Percentiles rank a stretch among this genome's conserved stretches.
Evolutionary conservation across 805 yeast species (phyloP).

Genomic region (Yarrowia bubula): DNA sequence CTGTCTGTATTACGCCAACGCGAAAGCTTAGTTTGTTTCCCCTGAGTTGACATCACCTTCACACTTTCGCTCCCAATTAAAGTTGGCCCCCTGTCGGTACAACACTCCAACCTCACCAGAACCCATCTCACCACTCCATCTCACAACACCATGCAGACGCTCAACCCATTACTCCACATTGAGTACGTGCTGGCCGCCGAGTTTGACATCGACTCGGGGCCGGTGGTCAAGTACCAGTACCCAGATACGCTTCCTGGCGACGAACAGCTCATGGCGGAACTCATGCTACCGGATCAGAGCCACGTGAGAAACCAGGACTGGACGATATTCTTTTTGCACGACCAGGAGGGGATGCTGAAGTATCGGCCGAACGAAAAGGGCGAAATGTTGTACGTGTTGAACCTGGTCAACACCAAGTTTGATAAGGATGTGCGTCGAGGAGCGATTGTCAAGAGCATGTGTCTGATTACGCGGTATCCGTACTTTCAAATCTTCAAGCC

Average conservation of each 20-base stretch:
- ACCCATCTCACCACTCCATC: conserved; percentile 5
- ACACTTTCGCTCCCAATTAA: neutral
- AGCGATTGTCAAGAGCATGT: conserved; percentile 56
- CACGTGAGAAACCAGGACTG: conserved; percentile 56
- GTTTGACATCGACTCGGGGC: conserved; percentile 76
- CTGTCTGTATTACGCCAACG: neutral
- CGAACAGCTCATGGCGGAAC: conserved; percentile 47
- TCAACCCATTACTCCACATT: conserved; percentile 40
- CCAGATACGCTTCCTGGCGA: conserved; percentile 44
- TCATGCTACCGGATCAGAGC: conserved; percentile 60
- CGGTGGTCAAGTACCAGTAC: conserved; percentile 58
- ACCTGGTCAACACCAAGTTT: conserved; percentile 52
- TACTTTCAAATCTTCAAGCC: conserved; percentile 61
- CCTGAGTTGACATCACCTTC: neutral
- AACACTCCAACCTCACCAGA: neutral
- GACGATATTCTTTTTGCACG: conserved; percentile 50
- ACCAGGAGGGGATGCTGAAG: neutral
- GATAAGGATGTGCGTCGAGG: conserved; percentile 52
- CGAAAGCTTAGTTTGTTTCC: conserved; percentile 17
- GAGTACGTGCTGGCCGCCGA: conserved; percentile 67
- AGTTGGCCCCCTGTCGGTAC: conserved; percentile 23
- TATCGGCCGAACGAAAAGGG: conserved; percentile 38
- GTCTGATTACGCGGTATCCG: conserved; percentile 54
- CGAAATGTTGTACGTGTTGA: conserved; percentile 53
- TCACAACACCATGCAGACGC: conserved; percentile 8